Evolutionary conservation across 495 filamentous ascomycete genomes (phyloP).

Genomic region (Parathielavia hyrcaniae): DNA sequence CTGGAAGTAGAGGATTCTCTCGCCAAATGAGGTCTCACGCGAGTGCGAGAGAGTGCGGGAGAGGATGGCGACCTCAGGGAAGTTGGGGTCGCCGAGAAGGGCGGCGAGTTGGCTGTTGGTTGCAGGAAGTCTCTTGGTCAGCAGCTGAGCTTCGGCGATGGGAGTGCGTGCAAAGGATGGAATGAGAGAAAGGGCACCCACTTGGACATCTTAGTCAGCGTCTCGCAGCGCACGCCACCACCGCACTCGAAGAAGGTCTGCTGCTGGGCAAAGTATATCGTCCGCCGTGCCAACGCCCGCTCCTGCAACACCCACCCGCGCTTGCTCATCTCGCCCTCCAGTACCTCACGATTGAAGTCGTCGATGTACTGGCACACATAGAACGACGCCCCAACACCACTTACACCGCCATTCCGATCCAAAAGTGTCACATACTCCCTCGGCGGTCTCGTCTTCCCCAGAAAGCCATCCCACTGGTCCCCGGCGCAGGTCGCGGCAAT

Average conservation of each 20-base stretch:
- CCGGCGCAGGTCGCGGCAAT: conserved; percentile 27
- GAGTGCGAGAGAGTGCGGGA: not conserved
- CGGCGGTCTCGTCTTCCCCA: not conserved
- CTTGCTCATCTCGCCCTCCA: conserved; percentile 24
- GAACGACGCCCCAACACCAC: not conserved
- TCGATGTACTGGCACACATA: conserved; percentile 30
- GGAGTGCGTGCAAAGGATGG: not conserved
- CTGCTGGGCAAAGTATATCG: conserved; percentile 34
- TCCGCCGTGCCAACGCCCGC: conserved; percentile 32
- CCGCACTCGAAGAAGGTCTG: conserved; percentile 41
- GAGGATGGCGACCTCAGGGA: conserved; percentile 23
- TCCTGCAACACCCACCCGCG: conserved; percentile 41
- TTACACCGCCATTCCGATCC: not conserved
- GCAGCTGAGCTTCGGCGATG: no score
- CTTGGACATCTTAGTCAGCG: conserved; percentile 25
- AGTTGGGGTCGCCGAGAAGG: conserved; percentile 32
- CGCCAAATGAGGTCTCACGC: not conserved
- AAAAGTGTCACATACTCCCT: not conserved
- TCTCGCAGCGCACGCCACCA: conserved; percentile 35
- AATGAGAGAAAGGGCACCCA: conserved; percentile 14
- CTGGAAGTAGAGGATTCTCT: conserved; percentile 28
- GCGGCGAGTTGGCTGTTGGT: conserved; percentile 25
- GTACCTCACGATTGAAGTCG: conserved; percentile 33
- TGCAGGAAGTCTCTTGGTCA: not conserved
- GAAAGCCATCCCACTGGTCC: not conserved